Percentiles rank a stretch among this genome's conserved stretches.
These are phyloP conservation scores for Ganoderma meredithae DNA, from an alignment of 1,284 basidiomycete species.

Conservation along the genomic window DNA sequence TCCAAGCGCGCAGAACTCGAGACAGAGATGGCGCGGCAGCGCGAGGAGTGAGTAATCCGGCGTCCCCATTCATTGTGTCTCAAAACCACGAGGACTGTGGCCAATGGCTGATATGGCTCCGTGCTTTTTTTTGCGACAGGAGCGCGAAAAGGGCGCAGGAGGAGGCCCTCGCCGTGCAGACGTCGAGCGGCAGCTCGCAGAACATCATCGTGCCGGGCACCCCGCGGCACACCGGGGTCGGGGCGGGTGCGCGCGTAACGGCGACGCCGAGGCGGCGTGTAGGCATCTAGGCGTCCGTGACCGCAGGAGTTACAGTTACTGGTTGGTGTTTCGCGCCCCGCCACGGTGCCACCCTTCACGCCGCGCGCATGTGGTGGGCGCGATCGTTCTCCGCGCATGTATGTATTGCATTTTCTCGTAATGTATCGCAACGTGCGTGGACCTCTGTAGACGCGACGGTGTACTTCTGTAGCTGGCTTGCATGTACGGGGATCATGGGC, in stretches of 20 bases:
- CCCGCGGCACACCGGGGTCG: slow-evolving; percentile 76
- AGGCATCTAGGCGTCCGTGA: slow-evolving; percentile 36
- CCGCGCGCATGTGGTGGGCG: not conserved
- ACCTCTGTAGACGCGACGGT: not conserved
- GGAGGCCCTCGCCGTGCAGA: slow-evolving; percentile 66
- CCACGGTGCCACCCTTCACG: not conserved
- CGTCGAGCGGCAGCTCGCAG: slow-evolving; percentile 63
- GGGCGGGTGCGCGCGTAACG: slow-evolving; percentile 65
- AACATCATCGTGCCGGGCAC: slow-evolving; percentile 80
- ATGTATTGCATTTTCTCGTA: slow-evolving; percentile 2
- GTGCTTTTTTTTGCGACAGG: slow-evolving; percentile 46
- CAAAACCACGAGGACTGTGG: not conserved
- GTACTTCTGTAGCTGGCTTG: not conserved
- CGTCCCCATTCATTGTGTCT: too few relatives aligned
- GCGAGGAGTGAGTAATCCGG: slow-evolving; percentile 75
- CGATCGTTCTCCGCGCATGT: not conserved
- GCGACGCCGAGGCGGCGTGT: slow-evolving; percentile 69
- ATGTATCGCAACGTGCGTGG: not conserved
- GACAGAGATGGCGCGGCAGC: slow-evolving; percentile 86
- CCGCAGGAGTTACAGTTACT: too few relatives aligned
- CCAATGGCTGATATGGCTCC: slow-evolving; percentile 18
- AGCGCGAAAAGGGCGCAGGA: slow-evolving; percentile 70
- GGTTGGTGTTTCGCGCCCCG: not conserved
- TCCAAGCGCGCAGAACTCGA: slow-evolving; percentile 90
- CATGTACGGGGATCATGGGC: not conserved